Base-by-base conservation (phyloP, 371 early-diverging fungal species). In the Basidiobolus meristosporus region DNA sequence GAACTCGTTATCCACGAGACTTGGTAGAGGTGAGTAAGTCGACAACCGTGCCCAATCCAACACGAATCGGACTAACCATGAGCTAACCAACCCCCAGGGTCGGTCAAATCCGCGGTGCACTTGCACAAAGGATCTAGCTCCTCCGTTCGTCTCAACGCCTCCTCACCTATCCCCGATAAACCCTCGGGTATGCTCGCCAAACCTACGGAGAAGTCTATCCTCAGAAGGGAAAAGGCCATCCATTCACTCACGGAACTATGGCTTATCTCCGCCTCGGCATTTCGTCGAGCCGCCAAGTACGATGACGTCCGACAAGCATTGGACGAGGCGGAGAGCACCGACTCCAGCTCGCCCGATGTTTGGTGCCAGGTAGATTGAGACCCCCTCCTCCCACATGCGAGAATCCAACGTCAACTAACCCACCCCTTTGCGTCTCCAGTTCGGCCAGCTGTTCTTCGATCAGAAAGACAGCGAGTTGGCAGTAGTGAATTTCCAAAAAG, bases 291-390 rank as follows among this genome's bases (percentile, higher is more conserved):
- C 17, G 63, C 59, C 9, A 62, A 65, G 21, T 40, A 62, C 32
- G 74, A 73, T 7, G 80, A 79, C 41, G 73, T 78, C 0, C 46
- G 53, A 17, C 68, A 70, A 18, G 73, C 80, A 1, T 51, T 73
- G 12, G 63, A 72, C 36, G 78, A 75, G 45, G 82, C 78, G 0
- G 73, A 78, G 43, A 53, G 60, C 15, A 52, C 63, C 4, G 65
- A 70, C 21, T 39, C 60, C 20, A 59, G 63, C 37, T 57, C 61
- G n/a, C 48, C 60, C 2, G 68, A 71, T 43, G 63, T 73, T 7
- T 78, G 76, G 75, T 62, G 67, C 43, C 62, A 65, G 45, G 48
- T 56, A 47, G 37, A 39, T 28, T 22, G 35, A 2, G 12, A 16
- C 33, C 35, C 12, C 26, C 11, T 26, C 22, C 14, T 35, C 14